These are phyloP conservation scores for Ophiosphaerella herpotricha DNA, from an alignment of 2,329 filamentous ascomycete species.

Conservation along the genomic window DNA sequence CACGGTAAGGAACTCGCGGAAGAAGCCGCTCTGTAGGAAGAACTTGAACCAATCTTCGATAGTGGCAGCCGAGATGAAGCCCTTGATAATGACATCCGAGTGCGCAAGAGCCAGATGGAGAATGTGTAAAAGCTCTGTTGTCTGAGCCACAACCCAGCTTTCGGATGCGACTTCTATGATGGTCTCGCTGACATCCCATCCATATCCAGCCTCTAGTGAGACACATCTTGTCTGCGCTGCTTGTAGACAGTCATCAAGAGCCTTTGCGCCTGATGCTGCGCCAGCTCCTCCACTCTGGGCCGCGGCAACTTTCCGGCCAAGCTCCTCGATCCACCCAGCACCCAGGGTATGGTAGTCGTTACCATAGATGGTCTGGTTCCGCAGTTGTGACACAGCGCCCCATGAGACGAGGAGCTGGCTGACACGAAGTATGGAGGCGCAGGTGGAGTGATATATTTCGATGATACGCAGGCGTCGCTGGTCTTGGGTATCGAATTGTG, in stretches of 20 bases:
- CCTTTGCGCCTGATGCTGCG: constrained; percentile 15
- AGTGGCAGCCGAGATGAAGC: constrained; percentile 35
- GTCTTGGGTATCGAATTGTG: constrained; percentile 63
- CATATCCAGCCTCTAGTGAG: constrained; percentile 48
- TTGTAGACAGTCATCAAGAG: constrained; percentile 50
- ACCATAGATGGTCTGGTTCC: constrained; percentile 33
- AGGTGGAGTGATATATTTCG: constrained; percentile 72
- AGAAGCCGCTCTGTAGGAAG: constrained; percentile 56
- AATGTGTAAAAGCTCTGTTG: constrained; percentile 74
- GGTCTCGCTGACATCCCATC: constrained; percentile 54
- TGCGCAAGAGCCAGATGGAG: constrained; percentile 75
- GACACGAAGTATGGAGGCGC: constrained; percentile 56
- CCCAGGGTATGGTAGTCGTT: constrained; percentile 35
- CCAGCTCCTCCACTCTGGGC: constrained; percentile 50
- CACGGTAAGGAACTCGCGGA: constrained; percentile 66
- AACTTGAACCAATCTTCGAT: constrained; percentile 42
- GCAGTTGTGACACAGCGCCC: constrained; percentile 34
- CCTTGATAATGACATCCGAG: constrained; percentile 57
- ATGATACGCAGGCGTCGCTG: constrained; percentile 71
- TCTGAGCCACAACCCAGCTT: constrained; percentile 65
- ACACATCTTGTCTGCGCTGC: constrained; percentile 55
- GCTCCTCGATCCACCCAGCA: constrained; percentile 39
- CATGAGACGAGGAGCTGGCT: constrained; percentile 44
- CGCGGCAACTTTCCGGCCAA: constrained; percentile 34
- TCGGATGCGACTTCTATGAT: constrained; percentile 62